phyloP scores from a whole-genome alignment of 352 stramenopile species.

The Phytophthora cactorum region DNA sequence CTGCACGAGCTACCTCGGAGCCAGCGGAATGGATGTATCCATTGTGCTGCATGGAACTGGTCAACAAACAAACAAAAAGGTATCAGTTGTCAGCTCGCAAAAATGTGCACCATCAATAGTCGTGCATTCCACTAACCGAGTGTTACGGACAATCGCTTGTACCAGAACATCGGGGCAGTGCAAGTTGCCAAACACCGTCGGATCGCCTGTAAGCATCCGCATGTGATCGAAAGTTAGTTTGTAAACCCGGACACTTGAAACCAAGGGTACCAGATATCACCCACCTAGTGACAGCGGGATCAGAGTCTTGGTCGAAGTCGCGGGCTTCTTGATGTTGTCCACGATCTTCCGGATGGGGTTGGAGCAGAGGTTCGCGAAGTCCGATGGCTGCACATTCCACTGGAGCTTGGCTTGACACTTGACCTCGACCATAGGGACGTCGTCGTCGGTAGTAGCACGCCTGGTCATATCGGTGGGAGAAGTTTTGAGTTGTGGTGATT shows the following conservation, averaged over 20 bases:
- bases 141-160: conserved; percentile 72
- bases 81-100: not conserved
- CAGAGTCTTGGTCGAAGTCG: conserved; percentile 88
- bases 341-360: conserved; percentile 97
- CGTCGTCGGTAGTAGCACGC: conserved; percentile 34
- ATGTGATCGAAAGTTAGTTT: conserved; percentile 1
- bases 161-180: conserved; percentile 90
- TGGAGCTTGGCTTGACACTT: conserved; percentile 51
- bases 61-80: not conserved
- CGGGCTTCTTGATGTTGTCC: conserved; percentile 93
- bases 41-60: conserved; percentile 85
- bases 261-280: not conserved
- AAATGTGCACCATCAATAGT: not conserved
- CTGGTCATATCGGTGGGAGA: conserved; percentile 47
- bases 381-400: conserved; percentile 73
- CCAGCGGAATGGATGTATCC: conserved; percentile 95
- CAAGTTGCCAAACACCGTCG: conserved; percentile 94
- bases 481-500: conserved; percentile 5
- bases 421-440: conserved; percentile 27
- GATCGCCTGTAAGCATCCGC: conserved; percentile 66
- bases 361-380: conserved; percentile 67
- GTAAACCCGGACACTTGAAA: not conserved
- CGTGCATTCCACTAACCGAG: conserved; percentile 37
- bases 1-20: conserved; percentile 78
- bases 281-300: conserved; percentile 93